Conservation (phyloP, 2,329 filamentous ascomycete genomes). For the Malbranchea zuffiana region DNA sequence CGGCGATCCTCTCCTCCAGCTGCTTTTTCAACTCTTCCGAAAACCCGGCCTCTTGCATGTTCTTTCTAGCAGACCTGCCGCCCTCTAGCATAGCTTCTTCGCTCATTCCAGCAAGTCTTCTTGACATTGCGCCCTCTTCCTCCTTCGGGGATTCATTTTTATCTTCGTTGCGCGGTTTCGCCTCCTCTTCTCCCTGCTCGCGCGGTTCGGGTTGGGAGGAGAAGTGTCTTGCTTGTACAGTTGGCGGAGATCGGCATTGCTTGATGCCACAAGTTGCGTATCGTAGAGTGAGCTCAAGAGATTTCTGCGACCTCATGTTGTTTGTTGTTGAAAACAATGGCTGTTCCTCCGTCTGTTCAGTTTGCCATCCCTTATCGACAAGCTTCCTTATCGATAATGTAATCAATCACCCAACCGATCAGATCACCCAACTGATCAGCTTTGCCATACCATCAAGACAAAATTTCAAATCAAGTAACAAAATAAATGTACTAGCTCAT, state of each 20-base stretch:
- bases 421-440: too few relatives aligned
- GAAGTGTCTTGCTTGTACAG: neutral
- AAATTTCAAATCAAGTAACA: too few relatives aligned
- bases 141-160: conserved; percentile 16
- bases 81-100: conserved; percentile 48
- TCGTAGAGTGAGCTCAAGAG: conserved; percentile 13
- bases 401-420: too few relatives aligned
- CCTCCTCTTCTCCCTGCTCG: conserved; percentile 12
- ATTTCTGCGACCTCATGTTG: conserved; percentile 7
- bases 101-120: conserved; percentile 48
- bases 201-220: conserved; percentile 8
- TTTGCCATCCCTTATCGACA: too few relatives aligned
- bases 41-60: conserved; percentile 52
- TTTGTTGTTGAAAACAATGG: neutral
- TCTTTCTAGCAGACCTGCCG: conserved; percentile 44
- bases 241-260: too few relatives aligned
- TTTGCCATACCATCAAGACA: too few relatives aligned
- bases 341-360: too few relatives aligned
- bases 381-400: too few relatives aligned
- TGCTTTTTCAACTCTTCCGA: conserved; percentile 49
- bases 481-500: too few relatives aligned
- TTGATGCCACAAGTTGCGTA: conserved; percentile 17
- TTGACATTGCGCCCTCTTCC: conserved; percentile 46
- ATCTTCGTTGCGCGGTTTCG: neutral
- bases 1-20: conserved; percentile 49